Conservation (phyloP, 2,329 filamentous ascomycete genomes). For the Cadophora luteo-olivacea region DNA sequence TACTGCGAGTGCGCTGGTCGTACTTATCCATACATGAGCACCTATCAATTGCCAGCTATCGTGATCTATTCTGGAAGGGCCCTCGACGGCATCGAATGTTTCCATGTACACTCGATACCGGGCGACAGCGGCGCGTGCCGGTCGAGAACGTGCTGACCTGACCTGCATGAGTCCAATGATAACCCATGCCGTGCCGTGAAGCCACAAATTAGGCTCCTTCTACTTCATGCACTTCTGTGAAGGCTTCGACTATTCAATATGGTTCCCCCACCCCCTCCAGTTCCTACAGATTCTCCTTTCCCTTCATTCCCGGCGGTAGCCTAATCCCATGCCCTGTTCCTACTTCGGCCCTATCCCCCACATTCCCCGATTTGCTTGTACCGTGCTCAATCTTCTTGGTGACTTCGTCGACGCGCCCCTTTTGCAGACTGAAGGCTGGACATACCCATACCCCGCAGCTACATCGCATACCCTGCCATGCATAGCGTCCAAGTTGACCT, state of each 20-base stretch:
- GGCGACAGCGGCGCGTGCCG: constrained; percentile 23
- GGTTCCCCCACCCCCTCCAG: constrained; percentile 7
- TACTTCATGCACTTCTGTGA: constrained; percentile 19
- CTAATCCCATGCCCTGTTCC: constrained; percentile 52
- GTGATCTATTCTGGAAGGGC: constrained; percentile 1
- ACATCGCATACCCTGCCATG: constrained; percentile 95
- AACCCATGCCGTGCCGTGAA: not conserved
- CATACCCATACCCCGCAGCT: constrained; percentile 91
- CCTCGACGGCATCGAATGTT: not conserved
- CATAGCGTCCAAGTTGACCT: constrained; percentile 87
- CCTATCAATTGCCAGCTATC: constrained; percentile 16
- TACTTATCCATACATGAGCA: constrained; percentile 20
- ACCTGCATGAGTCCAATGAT: constrained; percentile 22
- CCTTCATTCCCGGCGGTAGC: constrained; percentile 57
- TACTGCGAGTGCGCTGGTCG: constrained; percentile 26
- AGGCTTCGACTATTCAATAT: not conserved
- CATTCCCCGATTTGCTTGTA: constrained; percentile 18
- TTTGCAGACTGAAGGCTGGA: constrained; percentile 86
- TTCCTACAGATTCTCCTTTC: constrained; percentile 40
- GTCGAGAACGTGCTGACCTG: constrained; percentile 19
- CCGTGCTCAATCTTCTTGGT: constrained; percentile 28
- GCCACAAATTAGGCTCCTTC: constrained; percentile 10
- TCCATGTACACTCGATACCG: constrained; percentile 13
- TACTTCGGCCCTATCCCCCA: constrained; percentile 18
- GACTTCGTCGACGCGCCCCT: constrained; percentile 78